phyloP scores from a whole-genome alignment of 2,329 filamentous ascomycete species.

The Malbranchea cinnamomea region DNA sequence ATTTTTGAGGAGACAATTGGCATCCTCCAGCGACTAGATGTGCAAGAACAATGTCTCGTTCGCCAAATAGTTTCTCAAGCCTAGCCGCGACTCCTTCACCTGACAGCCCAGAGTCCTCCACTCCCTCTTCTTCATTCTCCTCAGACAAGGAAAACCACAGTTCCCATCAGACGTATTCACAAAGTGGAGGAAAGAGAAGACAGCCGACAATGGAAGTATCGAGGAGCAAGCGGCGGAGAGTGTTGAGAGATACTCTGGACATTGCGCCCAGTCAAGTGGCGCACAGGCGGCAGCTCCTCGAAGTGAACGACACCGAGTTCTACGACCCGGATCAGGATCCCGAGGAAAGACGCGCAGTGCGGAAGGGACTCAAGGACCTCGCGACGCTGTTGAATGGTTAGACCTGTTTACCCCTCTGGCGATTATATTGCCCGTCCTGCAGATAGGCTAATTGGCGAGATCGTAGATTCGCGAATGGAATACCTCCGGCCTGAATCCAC shows the following conservation, averaged over 20 bases:
- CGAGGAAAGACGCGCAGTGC: slow-evolving; percentile 54
- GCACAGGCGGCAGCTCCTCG: slow-evolving; percentile 4
- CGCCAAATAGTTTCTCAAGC: slow-evolving; percentile 2
- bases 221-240: slow-evolving; percentile 9
- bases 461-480: slow-evolving; percentile 53
- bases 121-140: slow-evolving; percentile 18
- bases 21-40: too few relatives aligned
- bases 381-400: slow-evolving; percentile 40
- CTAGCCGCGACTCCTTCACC: slow-evolving; percentile 5
- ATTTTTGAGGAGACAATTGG: too few relatives aligned
- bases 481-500: slow-evolving; percentile 51
- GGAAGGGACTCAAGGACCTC: slow-evolving; percentile 51
- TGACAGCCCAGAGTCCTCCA: slow-evolving; percentile 10
- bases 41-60: too few relatives aligned
- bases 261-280: slow-evolving; percentile 4
- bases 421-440: neutral
- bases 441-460: neutral
- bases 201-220: slow-evolving; percentile 8
- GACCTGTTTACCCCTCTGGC: slow-evolving; percentile 4
- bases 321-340: slow-evolving; percentile 70
- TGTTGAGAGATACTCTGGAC: slow-evolving; percentile 5
- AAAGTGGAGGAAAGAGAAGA: slow-evolving; percentile 15
- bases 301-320: slow-evolving; percentile 28
- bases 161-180: slow-evolving; percentile 18
- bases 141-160: slow-evolving; percentile 32